Percentiles rank a stretch among this genome's conserved stretches.
phyloP scores from a whole-genome alignment of 495 filamentous ascomycete genomes.

The Talaromyces thailandensis region DNA sequence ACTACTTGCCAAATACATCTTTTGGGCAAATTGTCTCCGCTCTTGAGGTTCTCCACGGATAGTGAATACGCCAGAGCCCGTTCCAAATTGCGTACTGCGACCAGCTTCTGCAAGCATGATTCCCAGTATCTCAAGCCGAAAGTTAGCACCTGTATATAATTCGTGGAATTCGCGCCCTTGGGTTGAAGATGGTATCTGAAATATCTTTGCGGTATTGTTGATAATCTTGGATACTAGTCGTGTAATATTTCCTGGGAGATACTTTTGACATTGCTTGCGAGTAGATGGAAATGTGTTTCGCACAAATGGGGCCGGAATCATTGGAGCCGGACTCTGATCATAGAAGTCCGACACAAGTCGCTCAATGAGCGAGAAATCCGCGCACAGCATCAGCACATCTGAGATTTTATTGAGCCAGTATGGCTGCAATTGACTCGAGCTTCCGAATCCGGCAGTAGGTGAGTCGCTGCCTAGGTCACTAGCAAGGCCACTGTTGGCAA shows the following conservation, averaged over 20 bases:
- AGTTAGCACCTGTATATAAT: constrained; percentile 13
- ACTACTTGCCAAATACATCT: constrained; percentile 21
- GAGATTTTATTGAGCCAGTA: neutral
- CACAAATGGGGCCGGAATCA: neutral
- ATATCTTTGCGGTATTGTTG: neutral
- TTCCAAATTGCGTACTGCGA: constrained; percentile 16
- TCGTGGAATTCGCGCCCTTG: neutral
- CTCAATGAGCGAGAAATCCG: too few species aligned
- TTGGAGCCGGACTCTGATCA: neutral
- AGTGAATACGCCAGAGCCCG: constrained; percentile 11
- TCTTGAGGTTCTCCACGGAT: neutral
- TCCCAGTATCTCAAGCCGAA: constrained; percentile 24
- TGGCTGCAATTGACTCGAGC: neutral
- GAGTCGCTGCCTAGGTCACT: neutral
- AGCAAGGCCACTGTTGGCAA: neutral
- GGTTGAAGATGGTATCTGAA: neutral
- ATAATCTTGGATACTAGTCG: neutral
- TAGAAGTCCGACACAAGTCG: neutral
- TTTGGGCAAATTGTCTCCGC: constrained; percentile 14
- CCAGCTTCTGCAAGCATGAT: constrained; percentile 21
- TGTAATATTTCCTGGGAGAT: neutral
- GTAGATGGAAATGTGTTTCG: neutral
- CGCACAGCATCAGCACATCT: neutral
- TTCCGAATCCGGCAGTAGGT: neutral
- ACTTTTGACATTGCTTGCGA: neutral